A percentile compares a stretch with the other conserved stretches of the same genome.
phyloP scores from a whole-genome alignment of 2,329 filamentous ascomycete genomes.

The Colletotrichum sidae region DNA sequence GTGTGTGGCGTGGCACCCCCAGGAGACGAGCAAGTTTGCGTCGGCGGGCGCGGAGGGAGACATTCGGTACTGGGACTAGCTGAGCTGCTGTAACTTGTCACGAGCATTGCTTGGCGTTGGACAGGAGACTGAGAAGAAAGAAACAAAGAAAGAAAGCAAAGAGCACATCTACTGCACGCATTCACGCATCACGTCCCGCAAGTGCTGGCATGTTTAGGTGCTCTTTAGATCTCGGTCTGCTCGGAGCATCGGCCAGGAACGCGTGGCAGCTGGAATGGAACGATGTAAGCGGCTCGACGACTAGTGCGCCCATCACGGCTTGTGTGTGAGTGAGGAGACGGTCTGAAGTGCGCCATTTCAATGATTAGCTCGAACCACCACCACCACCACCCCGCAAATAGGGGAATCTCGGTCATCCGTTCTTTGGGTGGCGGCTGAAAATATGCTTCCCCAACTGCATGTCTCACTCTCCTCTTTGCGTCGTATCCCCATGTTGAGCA shows the following conservation, averaged over 20 bases:
- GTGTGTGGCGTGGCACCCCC: constrained; percentile 95
- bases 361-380: neutral
- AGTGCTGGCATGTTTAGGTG: too few species aligned
- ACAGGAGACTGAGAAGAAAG: neutral
- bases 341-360: neutral
- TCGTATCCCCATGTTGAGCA: neutral
- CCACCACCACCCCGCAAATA: constrained; percentile 14
- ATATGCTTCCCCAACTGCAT: neutral
- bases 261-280: neutral
- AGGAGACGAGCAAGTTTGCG: constrained; percentile 93
- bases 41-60: constrained; percentile 90
- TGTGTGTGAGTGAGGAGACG: too few species aligned
- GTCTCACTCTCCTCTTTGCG: neutral
- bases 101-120: constrained; percentile 37
- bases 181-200: neutral
- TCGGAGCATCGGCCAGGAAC: neutral
- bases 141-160: constrained; percentile 24
- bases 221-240: too few species aligned
- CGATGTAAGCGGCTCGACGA: neutral
- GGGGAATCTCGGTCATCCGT: neutral
- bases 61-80: constrained; percentile 91
- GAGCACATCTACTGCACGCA: neutral
- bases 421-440: neutral
- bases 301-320: neutral
- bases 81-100: neutral